Base-by-base conservation (phyloP, 352 stramenopile genomes). In the Globisporangium cystogenes region DNA sequence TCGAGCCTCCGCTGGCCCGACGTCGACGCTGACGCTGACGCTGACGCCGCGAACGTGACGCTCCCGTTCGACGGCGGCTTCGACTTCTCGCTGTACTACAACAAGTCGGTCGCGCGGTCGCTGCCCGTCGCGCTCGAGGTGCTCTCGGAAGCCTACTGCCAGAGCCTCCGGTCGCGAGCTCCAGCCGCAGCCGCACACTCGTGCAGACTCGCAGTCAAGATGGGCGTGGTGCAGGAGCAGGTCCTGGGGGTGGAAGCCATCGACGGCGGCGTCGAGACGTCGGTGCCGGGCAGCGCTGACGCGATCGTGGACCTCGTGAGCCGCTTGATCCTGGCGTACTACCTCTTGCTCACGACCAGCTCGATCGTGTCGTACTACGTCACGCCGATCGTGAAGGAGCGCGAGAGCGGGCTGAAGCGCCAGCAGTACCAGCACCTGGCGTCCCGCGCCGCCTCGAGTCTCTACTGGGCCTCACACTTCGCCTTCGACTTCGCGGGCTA, bases 281-380 rank as follows among this genome's bases (percentile, higher is more conserved):
- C 16, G 11, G 37, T 53, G 18, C 33, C 33, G 14, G 33, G 33
- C 33, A 39, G 33, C 31, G 27, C 37, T 1, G 43, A 57, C 40
- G 12, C 41, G 23, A 36, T 39, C 11, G 23, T 16, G 6, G 43
- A 57, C 21, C 52, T 76, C 18, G 52, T 70, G 12, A 64, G 45
- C 85, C 99, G 78, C 68, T 98, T 89, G 67, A 95, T 64, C 95
- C 96, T 90, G 55, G 97, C 54, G 51, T 96, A 76, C 75, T 99
- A 83, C 59, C 58, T 80, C 27, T 68, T 87, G 21, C 49, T 88
- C 40, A 84, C 70, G 10, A 57, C 87, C 42, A 87, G 69, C 53
- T 84, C 75, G 6, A 73, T 90, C 33, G 66, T 72, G 12, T 70
- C 76, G n/a, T 86, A 79, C 48, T 89, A 88, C 44, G 68, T 83